Evolutionary conservation across 768 basidiomycete species (phyloP).

Genomic region (Asterophora parasitica): DNA sequence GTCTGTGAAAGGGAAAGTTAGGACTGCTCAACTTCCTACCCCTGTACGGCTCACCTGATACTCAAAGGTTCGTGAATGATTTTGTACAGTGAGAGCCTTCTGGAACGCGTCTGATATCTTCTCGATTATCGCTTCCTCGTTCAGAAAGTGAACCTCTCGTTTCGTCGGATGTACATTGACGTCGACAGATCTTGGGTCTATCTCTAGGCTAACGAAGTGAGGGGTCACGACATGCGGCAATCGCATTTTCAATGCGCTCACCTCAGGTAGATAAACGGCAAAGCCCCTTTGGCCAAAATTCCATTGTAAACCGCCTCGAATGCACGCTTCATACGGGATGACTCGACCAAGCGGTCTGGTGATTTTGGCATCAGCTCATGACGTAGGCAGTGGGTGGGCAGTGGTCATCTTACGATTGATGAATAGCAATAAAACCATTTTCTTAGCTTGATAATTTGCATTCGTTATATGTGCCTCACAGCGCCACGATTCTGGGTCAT

Average conservation of each 20-base stretch:
- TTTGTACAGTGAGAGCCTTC: constrained; percentile 53
- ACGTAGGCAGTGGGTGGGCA: neutral
- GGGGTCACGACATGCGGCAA: constrained; percentile 1
- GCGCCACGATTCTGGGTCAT: constrained; percentile 52
- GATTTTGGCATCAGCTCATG: neutral
- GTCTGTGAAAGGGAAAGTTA: constrained; percentile 41
- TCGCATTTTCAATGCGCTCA: constrained; percentile 25
- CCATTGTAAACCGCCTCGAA: constrained; percentile 82
- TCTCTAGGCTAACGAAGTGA: constrained; percentile 53
- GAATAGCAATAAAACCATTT: constrained; percentile 80
- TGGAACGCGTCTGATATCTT: constrained; percentile 72
- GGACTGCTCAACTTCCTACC: neutral
- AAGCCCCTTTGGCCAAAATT: constrained; percentile 84
- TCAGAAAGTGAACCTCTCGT: constrained; percentile 90
- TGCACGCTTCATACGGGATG: constrained; percentile 77
- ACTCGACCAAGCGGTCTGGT: constrained; percentile 89
- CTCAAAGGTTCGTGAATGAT: constrained; percentile 64
- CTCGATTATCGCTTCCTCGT: constrained; percentile 84
- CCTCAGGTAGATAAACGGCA: constrained; percentile 94
- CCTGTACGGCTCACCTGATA: constrained; percentile 49
- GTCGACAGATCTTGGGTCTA: constrained; percentile 86
- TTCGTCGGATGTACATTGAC: constrained; percentile 99
- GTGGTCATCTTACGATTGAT: constrained; percentile 74
- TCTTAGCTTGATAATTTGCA: constrained; percentile 87
- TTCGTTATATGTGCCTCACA: constrained; percentile 78